A percentile compares a stretch with the other conserved stretches of the same genome.
Conservation (phyloP, 1,139 yeast genomes). For the Pneumocystis oryctolagi region DNA sequence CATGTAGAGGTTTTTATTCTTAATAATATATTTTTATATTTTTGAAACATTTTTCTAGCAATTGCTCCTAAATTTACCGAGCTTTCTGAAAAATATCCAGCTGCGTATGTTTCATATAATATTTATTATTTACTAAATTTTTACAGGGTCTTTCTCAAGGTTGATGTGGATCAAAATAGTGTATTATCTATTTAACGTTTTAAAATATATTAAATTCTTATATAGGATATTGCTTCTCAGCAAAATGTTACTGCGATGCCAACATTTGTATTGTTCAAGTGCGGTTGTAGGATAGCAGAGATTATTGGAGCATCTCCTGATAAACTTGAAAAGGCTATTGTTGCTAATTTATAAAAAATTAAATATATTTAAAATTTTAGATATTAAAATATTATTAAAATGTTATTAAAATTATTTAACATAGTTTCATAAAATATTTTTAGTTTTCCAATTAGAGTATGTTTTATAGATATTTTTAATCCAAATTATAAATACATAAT, state of each 20-base stretch:
- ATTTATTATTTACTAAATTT: neutral
- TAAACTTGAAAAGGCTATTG: neutral
- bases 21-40: neutral
- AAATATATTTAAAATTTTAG: neutral
- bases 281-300: conserved; percentile 53
- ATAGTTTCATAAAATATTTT: neutral
- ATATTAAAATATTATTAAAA: neutral
- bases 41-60: conserved; percentile 27
- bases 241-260: conserved; percentile 80
- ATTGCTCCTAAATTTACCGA: conserved; percentile 82
- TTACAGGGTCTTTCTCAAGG: conserved; percentile 44
- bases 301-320: neutral
- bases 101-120: conserved; percentile 30
- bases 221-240: conserved; percentile 56
- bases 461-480: neutral
- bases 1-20: neutral
- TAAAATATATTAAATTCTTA: neutral
- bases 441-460: neutral
- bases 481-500: neutral
- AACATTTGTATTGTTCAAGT: conserved; percentile 64
- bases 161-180: conserved; percentile 57
- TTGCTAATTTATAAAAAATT: neutral
- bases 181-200: neutral
- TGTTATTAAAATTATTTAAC: neutral
- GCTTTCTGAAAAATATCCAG: conserved; percentile 41